Base-by-base conservation (phyloP, 768 basidiomycete species). In the Naematelia aurantialba region DNA sequence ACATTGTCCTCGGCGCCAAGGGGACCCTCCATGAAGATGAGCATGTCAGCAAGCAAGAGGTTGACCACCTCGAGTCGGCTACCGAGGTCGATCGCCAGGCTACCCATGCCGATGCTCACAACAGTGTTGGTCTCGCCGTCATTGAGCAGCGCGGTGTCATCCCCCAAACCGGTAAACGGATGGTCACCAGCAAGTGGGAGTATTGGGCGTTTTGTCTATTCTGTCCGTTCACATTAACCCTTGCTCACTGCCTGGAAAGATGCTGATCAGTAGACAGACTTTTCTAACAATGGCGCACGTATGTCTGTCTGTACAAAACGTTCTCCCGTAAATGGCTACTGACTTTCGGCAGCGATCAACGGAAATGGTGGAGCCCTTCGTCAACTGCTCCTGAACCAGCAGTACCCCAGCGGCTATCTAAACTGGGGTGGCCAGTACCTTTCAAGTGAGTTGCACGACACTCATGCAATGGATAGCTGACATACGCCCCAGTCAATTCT, bases 121-220 rank as follows among this genome's bases (percentile, higher is more conserved):
- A 53, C 42, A 52, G 25, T 29, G 59, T 30, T 24, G 59, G 59
- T 47, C 46, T 54, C 13, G 60, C 60, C 17, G 22, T 56, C 14
- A 42, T 61, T 22, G 55, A 61, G 22, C 60, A 61, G 31, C 11
- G 31, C 13, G 12, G 42, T 1, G 48, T 29, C 1, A 51, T 61
- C 13, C 60, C 60, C 14, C 51, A 24, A 5, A 51, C 60, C 10
- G 60, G 60, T 26, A 34, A 56, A n/a, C 13, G 60, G 19, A 55
- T 29, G 1, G 21, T 49, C 31, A 56, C 60, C 27, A 45, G 52
- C 21, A 61, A 61, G 30, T 50, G 30, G 39, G 60, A 61, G 26
- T 61, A 61, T 27, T 44, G 29, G 34, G 27, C 30, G 27, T 61
- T 45, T 42, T 21, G 21, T n/a, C 21, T 56, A 25, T 61, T 61